Evolutionary conservation across 768 basidiomycete species (phyloP), one percentile per base, ranked within the genome.

Genomic region (Hygrophoropsis aurantiaca): DNA sequence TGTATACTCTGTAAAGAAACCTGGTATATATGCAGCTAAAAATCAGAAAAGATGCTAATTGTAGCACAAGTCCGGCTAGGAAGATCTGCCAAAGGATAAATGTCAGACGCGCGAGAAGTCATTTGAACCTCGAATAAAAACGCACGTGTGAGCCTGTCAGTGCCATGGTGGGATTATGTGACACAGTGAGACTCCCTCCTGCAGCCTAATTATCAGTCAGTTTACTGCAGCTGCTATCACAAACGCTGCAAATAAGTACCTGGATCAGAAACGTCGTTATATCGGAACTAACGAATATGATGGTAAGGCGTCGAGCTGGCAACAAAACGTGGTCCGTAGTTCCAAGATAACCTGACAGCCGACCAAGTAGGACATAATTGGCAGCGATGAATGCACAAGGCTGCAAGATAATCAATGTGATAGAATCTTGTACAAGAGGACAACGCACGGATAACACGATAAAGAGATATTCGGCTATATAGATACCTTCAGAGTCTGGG

Each of bases 321-420:
- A 85, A 61, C 27, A 79, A 55, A 18, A 84, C 67, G 57, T 78
- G 70, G 42, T 73, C 54, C 49, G 74, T 73, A 19, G 68, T 69
- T 7, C 67, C 54, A 8, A 85, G 66, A 51, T 75, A 71, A 26
- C 61, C 65, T 5, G 81, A 77, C 3, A 87, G 59, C 11, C 77
- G 74, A 6, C 82, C 81, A 5, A 85, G 75, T 16, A 84, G 70
- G 45, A 84, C 69, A 55, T 86, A 86, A 56, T 82, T 76, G 15
- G 79, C 73, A 11, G 75, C 80, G 51, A 83, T 81, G 65, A 85
- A 85, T 19, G 81, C 84, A 57, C 84, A 86, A 5, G 84, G 82
- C 78, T 80, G 42, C n/a, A 39, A 24, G n/a, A 21, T 35, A 15
- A 36, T 50, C 25, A 16, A 32, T 32, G 21, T n/a, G 34, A 26